Evolutionary conservation across 495 filamentous ascomycete genomes (phyloP).

Genomic region (Penicillium simplicissimum): DNA sequence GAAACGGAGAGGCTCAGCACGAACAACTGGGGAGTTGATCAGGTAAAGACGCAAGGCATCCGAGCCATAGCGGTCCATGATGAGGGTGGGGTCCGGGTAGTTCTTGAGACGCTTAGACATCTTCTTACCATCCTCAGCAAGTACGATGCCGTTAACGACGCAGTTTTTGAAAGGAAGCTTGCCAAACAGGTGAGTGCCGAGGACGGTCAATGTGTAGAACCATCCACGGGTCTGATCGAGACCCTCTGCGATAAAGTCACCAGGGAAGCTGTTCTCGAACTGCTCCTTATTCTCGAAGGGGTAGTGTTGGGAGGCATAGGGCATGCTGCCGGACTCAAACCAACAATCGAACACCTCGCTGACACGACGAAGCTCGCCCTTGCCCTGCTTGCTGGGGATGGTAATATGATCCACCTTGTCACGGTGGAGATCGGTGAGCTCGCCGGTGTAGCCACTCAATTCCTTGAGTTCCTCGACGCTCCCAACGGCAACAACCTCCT

Average conservation of each 20-base stretch:
- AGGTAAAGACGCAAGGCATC: conserved; percentile 93
- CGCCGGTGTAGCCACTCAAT: conserved; percentile 80
- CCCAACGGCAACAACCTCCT: conserved; percentile 85
- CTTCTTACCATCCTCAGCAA: conserved; percentile 97
- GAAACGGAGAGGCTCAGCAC: conserved; percentile 88
- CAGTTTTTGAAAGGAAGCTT: conserved; percentile 93
- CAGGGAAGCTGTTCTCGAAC: conserved; percentile 83
- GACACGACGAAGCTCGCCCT: conserved; percentile 77
- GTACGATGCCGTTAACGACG: conserved; percentile 94
- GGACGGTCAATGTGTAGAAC: conserved; percentile 93
- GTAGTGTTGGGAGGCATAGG: conserved; percentile 90
- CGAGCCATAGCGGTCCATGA: conserved; percentile 89
- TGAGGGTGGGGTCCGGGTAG: conserved; percentile 83
- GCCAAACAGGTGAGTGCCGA: conserved; percentile 90
- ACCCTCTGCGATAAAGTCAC: conserved; percentile 96
- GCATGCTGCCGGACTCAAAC: conserved; percentile 95
- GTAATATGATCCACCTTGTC: conserved; percentile 96
- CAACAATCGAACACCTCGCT: conserved; percentile 98
- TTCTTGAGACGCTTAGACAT: conserved; percentile 99
- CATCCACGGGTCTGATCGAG: conserved; percentile 93
- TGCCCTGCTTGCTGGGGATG: conserved; percentile 89
- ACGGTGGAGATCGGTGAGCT: conserved; percentile 87
- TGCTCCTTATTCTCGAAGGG: conserved; percentile 89
- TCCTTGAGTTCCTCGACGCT: conserved; percentile 84
- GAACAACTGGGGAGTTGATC: conserved; percentile 96